Base-by-base conservation (phyloP, 2,329 filamentous ascomycete genomes). In the Penicillium sp. region DNA sequence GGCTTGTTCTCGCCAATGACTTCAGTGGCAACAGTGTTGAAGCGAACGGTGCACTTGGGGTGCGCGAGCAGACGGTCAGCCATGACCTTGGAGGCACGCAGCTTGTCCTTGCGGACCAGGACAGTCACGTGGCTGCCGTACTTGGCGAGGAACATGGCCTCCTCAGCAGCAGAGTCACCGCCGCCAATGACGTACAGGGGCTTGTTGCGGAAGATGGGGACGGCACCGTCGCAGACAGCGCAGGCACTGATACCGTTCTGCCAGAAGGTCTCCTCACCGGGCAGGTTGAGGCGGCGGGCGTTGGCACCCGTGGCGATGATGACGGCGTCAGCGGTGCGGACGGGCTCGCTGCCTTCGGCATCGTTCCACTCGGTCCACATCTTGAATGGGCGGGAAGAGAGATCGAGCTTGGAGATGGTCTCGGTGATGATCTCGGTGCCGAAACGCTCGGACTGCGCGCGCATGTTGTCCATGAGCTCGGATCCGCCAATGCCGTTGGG, bases 121-220 rank as follows among this genome's bases (percentile, higher is more conserved):
- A 99, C 94, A 18, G 90, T 96, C 58, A 99, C 93, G 74, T 94
- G 91, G 77, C 87, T 91, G 61, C 89, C 94, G 79, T 97, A 99
- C 83, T 97, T 99, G 59, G 94, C 96, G 66, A 99, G 80, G 81
- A 97, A 99, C 67, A 96, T 88, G 53, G 92, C 92, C 83, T 99
- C 94, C 79, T 99, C 95, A 27, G 95, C 94, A 16, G 94, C 94
- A 14, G 91, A 96, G 78, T 99, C 94, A 68, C 94, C 94, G 60
- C 94, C 95, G 60, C 94, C 94, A 61, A 99, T 97, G 47, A 99
- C 94, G 39, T 93, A 91, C 52, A 99, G 82, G 8, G 90, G 93
- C 83, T 96, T 96, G 77, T 97, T 91, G 67, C 93, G 86, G 87
- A 96, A 99, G 75, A 99, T 97, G 57, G 94, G 94, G 44, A 97